These are phyloP conservation scores for Chenopodium album DNA, from an alignment of 148 eudicot genomes.

Conservation along the genomic window DNA sequence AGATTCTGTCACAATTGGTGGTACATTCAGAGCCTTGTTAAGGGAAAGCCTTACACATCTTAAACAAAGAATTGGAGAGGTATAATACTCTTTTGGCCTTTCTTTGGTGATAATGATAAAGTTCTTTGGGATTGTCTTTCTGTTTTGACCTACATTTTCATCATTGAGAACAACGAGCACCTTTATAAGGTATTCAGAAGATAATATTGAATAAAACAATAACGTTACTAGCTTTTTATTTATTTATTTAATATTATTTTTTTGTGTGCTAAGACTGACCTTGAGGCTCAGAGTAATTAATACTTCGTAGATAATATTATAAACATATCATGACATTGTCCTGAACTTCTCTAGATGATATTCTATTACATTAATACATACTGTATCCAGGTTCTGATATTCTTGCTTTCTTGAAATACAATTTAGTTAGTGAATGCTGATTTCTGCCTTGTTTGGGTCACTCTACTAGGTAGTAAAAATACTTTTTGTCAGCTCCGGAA, in stretches of 20 bases:
- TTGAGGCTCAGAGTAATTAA: neutral
- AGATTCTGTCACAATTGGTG: slow-evolving; percentile 92
- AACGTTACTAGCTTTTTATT: neutral
- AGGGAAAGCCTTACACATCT: slow-evolving; percentile 66
- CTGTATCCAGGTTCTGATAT: neutral
- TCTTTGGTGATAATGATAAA: neutral
- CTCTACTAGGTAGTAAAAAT: neutral
- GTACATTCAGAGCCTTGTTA: slow-evolving; percentile 80
- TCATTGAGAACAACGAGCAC: neutral
- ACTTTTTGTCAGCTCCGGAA: neutral
- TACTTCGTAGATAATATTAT: neutral
- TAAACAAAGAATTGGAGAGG: slow-evolving; percentile 80
- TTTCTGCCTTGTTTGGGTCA: neutral
- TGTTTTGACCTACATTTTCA: neutral
- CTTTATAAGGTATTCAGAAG: neutral
- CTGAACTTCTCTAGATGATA: neutral
- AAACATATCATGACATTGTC: neutral
- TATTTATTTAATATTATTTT: neutral
- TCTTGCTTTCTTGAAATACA: neutral
- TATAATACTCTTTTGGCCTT: slow-evolving; percentile 25
- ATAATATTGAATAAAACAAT: neutral
- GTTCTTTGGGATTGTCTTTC: neutral
- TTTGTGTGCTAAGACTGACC: neutral
- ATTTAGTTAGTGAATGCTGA: neutral
- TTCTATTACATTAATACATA: neutral